phyloP scores from a whole-genome alignment of 2,329 filamentous ascomycete species.

The Colletotrichum sp. region DNA sequence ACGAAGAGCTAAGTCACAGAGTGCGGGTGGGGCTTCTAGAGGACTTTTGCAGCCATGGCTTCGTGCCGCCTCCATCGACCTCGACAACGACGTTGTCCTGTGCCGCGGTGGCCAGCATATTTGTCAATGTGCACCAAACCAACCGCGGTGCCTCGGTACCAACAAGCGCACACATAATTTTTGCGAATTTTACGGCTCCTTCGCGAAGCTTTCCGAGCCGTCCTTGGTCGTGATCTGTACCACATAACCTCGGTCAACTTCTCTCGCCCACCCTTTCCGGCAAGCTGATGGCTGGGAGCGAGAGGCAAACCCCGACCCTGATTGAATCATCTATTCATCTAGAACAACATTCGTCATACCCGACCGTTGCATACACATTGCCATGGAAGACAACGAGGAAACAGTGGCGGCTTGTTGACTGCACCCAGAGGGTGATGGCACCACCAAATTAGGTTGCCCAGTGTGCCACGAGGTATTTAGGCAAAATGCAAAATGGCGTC shows the following conservation, averaged over 20 bases:
- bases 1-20: not conserved
- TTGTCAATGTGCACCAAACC: not conserved
- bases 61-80: not conserved
- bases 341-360: not conserved
- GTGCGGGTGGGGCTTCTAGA: slow-evolving; percentile 1
- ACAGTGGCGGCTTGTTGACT: not conserved
- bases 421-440: not conserved
- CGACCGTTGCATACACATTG: not conserved
- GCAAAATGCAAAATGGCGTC: slow-evolving; percentile 16
- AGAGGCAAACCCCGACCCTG: not conserved
- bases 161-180: not conserved
- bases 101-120: not conserved
- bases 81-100: not conserved
- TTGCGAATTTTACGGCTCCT: not conserved
- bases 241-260: not conserved
- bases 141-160: not conserved
- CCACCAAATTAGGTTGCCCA: slow-evolving; percentile 13
- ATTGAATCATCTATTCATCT: not conserved
- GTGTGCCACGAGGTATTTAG: slow-evolving; percentile 18
- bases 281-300: not conserved
- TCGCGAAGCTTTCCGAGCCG: not conserved
- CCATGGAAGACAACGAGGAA: not conserved
- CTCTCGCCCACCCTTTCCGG: not conserved
- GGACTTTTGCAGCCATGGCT: slow-evolving; percentile 2
- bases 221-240: not conserved